Conservation (phyloP, 2,329 filamentous ascomycete species). For the Penicillium nordicum region DNA sequence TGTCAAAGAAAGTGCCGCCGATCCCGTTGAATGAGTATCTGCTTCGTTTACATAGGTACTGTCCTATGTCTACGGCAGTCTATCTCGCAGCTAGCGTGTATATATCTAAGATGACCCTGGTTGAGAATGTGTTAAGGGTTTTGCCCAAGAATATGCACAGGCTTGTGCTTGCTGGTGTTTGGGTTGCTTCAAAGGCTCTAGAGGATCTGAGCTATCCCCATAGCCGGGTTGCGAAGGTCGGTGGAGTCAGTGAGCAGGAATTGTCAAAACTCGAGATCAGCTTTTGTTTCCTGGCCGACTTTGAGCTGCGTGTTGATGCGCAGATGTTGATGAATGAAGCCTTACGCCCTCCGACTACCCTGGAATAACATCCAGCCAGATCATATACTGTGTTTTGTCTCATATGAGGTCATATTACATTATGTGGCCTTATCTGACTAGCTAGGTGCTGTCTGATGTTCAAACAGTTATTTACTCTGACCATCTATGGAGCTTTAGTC, state of each 20-base stretch:
- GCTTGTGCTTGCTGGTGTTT: slow-evolving; percentile 74
- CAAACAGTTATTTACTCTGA: background rate
- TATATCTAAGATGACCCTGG: slow-evolving; percentile 75
- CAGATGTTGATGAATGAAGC: slow-evolving; percentile 54
- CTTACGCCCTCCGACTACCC: background rate
- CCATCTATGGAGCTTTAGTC: background rate
- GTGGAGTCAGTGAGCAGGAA: slow-evolving; percentile 78
- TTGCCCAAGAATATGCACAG: slow-evolving; percentile 83
- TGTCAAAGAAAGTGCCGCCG: slow-evolving; percentile 79
- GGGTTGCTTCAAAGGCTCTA: slow-evolving; percentile 91
- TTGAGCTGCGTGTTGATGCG: slow-evolving; percentile 67
- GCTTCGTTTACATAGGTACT: slow-evolving; percentile 80
- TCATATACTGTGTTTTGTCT: background rate
- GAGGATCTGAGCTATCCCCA: slow-evolving; percentile 90
- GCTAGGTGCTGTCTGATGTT: background rate
- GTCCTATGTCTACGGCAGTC: slow-evolving; percentile 88
- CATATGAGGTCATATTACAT: background rate
- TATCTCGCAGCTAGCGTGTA: slow-evolving; percentile 87
- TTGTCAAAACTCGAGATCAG: slow-evolving; percentile 83
- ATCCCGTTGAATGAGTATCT: slow-evolving; percentile 84
- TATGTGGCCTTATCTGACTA: background rate
- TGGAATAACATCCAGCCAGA: background rate
- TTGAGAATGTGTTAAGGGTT: slow-evolving; percentile 73
- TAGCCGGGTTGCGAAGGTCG: slow-evolving; percentile 76
- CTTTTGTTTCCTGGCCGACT: slow-evolving; percentile 82